Percentiles rank a stretch among this genome's conserved stretches.
Conservation (phyloP, 2,329 filamentous ascomycete species). For the Colletotrichum gloeosporioides region DNA sequence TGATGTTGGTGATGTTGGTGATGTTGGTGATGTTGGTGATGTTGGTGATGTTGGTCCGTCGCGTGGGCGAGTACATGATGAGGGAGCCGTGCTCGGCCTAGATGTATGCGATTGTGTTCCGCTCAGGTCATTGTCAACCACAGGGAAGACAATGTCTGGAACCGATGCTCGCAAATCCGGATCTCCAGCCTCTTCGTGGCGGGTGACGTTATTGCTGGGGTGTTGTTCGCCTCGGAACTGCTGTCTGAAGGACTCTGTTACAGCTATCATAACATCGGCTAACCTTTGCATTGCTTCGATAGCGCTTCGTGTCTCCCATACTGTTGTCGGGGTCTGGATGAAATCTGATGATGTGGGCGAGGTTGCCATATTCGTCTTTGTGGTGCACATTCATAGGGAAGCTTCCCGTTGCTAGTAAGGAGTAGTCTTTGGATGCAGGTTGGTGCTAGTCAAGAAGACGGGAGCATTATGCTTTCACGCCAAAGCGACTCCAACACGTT, state of each 20-base stretch:
- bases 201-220: not conserved
- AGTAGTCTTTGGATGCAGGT: not conserved
- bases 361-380: not conserved
- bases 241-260: constrained; percentile 8
- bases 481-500: not conserved
- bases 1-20: not conserved
- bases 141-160: not conserved
- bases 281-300: constrained; percentile 2
- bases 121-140: not conserved
- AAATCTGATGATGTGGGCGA: not conserved
- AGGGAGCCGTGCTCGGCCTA: not conserved
- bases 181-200: not conserved
- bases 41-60: not conserved
- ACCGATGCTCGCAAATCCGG: not conserved
- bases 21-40: not conserved
- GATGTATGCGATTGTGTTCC: not conserved
- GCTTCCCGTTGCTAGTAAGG: no score
- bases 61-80: not conserved
- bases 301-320: constrained; percentile 1
- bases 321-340: not conserved
- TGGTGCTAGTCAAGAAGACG: not conserved
- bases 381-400: not conserved
- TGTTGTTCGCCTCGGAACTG: not conserved
- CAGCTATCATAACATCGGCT: constrained; percentile 8
- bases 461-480: not conserved